Percentiles rank a stretch among this genome's conserved stretches.
Conservation (phyloP, 2,329 filamentous ascomycete species). For the Blastomyces parvus region DNA sequence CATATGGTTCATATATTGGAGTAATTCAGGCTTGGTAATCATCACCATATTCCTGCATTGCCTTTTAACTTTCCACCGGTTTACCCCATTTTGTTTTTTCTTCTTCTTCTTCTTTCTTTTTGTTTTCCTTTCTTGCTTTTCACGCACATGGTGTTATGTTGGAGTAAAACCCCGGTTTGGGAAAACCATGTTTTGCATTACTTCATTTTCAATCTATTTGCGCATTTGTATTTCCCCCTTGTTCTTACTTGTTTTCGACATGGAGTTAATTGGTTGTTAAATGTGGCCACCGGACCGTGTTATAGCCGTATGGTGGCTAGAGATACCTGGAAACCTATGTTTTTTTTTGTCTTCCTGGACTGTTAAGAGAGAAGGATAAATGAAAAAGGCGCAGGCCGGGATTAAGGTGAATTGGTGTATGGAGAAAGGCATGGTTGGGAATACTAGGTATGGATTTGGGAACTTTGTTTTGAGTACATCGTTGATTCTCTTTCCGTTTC, state of each 20-base stretch:
- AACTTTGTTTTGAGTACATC: neutral
- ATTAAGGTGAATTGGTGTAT: neutral
- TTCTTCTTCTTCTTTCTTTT: slow-evolving; percentile 8
- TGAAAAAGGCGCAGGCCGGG: neutral
- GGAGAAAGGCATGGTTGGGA: neutral
- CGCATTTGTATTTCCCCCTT: neutral
- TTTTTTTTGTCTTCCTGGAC: neutral
- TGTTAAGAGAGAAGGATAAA: neutral
- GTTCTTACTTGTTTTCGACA: neutral
- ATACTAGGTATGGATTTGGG: neutral
- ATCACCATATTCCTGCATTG: slow-evolving; percentile 1
- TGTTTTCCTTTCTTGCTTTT: too few species aligned
- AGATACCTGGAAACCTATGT: neutral
- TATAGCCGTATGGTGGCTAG: neutral
- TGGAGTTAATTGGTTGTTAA: neutral
- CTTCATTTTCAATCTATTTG: neutral
- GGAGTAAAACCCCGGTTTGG: neutral
- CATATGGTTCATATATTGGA: neutral
- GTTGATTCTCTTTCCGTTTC: neutral
- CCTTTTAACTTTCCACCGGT: neutral
- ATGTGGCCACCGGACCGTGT: neutral
- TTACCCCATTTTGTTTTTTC: neutral
- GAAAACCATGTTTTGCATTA: slow-evolving; percentile 1
- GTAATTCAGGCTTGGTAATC: neutral
- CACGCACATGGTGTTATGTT: neutral